A percentile compares a stretch with the other conserved stretches of the same genome.
phyloP scores from a whole-genome alignment of 331 rosid genomes.

The Malus hybrid region DNA sequence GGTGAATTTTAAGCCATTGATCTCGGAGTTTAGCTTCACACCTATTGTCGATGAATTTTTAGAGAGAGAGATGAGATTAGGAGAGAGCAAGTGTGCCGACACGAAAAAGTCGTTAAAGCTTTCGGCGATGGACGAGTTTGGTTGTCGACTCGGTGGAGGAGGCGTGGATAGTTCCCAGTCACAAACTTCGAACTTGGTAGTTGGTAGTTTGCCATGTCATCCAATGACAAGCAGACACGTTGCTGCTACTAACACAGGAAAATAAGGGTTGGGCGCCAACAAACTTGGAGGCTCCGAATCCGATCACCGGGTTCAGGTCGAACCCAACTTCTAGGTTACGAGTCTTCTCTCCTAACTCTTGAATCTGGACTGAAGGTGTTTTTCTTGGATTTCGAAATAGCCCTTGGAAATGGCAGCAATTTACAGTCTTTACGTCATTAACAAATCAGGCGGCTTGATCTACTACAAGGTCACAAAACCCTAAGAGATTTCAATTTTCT shows the following conservation, averaged over 20 bases:
- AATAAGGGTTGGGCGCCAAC: background rate
- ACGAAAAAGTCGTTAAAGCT: background rate
- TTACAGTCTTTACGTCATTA: constrained; percentile 87
- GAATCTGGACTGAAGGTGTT: background rate
- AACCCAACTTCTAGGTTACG: background rate
- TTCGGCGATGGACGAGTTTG: background rate
- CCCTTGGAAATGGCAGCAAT: constrained; percentile 72
- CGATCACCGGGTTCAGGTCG: background rate
- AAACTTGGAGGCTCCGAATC: background rate
- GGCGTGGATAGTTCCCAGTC: constrained; percentile 23
- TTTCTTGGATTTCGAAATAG: constrained; percentile 6
- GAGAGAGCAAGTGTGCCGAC: background rate
- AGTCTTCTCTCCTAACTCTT: background rate
- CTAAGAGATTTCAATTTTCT: background rate
- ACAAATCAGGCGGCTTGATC: constrained; percentile 91
- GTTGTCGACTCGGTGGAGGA: background rate
- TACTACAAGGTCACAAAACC: constrained; percentile 56
- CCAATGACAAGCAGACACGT: background rate
- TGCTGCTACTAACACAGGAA: background rate
- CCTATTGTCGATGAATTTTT: constrained; percentile 20
- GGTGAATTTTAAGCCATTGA: constrained; percentile 60
- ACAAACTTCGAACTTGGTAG: background rate
- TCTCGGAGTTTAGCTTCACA: constrained; percentile 20
- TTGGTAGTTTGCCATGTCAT: background rate
- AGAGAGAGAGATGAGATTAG: background rate